Conservation (phyloP, 2,329 filamentous ascomycete genomes). For the Aureobasidium lini region DNA sequence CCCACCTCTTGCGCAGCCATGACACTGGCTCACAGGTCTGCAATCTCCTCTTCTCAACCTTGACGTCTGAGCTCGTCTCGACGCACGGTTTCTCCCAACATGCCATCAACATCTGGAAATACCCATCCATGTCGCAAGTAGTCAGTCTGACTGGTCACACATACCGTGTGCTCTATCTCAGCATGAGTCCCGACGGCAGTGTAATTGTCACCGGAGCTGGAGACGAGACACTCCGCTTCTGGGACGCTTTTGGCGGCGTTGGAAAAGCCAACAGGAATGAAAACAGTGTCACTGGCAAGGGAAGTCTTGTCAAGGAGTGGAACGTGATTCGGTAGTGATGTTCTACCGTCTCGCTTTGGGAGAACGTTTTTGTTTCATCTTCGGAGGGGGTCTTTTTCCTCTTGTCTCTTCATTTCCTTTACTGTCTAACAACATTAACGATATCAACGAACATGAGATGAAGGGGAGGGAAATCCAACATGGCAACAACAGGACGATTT, state of each 20-base stretch:
- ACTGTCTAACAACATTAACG: not conserved
- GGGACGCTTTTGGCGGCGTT: conserved; percentile 88
- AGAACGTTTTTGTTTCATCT: not conserved
- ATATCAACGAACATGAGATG: conserved; percentile 1
- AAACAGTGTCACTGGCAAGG: conserved; percentile 41
- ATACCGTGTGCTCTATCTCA: conserved; percentile 89
- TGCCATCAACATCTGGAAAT: conserved; percentile 99
- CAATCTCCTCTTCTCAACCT: conserved; percentile 94
- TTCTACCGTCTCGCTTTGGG: too few species aligned
- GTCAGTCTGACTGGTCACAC: conserved; percentile 93
- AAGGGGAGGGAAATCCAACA: not conserved
- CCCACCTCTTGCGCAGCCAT: conserved; percentile 62
- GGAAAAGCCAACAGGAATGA: conserved; percentile 62
- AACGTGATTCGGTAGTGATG: conserved; percentile 61
- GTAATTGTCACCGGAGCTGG: conserved; percentile 93
- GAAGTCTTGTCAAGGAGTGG: conserved; percentile 62
- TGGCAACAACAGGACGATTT: conserved; percentile 1
- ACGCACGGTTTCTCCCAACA: conserved; percentile 98
- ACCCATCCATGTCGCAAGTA: conserved; percentile 95
- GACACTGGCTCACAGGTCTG: conserved; percentile 99
- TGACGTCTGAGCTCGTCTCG: conserved; percentile 93
- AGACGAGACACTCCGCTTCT: conserved; percentile 92
- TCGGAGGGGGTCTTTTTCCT: not conserved
- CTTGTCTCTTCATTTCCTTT: not conserved
- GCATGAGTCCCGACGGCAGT: conserved; percentile 93